Evolutionary conservation across 1,284 basidiomycete species (phyloP).

Genomic region (Ustilago nuda): DNA sequence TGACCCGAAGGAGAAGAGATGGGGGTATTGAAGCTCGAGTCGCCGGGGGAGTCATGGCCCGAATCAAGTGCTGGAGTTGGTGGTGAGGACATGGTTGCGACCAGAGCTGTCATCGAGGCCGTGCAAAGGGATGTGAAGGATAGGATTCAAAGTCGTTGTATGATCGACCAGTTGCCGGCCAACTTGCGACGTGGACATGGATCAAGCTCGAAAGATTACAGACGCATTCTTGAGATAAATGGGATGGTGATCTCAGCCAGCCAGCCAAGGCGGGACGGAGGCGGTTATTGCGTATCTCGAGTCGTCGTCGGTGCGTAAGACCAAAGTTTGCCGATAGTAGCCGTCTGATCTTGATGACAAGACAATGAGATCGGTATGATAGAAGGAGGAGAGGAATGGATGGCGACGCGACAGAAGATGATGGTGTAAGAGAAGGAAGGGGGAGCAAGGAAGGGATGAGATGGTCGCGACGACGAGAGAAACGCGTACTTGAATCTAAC

Average conservation of each 20-base stretch:
- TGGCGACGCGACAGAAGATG: not conserved
- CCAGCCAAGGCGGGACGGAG: not conserved
- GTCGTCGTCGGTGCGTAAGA: too few species aligned
- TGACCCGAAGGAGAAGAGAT: conserved; percentile 31
- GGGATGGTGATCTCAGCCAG: not conserved
- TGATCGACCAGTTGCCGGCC: too few species aligned
- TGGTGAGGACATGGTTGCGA: conserved; percentile 36
- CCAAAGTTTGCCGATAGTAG: not conserved
- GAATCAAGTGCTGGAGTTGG: conserved; percentile 13
- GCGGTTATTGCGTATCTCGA: too few species aligned
- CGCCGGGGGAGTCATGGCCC: conserved; percentile 26
- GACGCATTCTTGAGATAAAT: not conserved
- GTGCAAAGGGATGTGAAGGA: not conserved
- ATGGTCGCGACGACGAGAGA: not conserved
- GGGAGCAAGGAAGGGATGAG: not conserved
- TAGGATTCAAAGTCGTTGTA: not conserved
- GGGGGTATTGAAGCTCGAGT: conserved; percentile 30
- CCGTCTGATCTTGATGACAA: too few species aligned
- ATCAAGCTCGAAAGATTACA: not conserved
- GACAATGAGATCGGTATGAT: not conserved
- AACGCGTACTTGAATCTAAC: not conserved
- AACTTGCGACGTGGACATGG: not conserved
- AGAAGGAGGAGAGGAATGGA: not conserved
- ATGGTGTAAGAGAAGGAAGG: not conserved
- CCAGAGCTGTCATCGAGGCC: conserved; percentile 22